A percentile compares a stretch with the other conserved stretches of the same genome.
These are phyloP conservation scores for Fusarium neocosmosporiellum DNA, from an alignment of 2,329 filamentous ascomycete genomes.

Conservation along the genomic window DNA sequence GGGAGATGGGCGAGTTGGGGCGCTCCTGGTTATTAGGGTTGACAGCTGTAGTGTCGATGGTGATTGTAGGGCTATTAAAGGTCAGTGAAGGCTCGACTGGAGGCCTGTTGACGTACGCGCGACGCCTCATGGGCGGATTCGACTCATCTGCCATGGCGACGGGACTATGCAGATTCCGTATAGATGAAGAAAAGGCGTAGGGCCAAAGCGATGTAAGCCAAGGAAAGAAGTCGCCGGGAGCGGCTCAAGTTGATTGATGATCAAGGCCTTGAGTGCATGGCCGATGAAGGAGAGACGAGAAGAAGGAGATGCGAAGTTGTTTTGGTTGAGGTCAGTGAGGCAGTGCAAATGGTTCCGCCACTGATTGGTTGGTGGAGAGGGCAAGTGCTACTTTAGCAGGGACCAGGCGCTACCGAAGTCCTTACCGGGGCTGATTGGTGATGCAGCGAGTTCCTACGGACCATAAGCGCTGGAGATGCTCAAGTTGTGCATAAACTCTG, in stretches of 20 bases:
- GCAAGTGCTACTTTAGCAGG: conserved; percentile 17
- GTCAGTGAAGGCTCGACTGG: conserved; percentile 14
- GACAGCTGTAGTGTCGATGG: conserved; percentile 63
- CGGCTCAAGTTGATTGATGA: conserved; percentile 1
- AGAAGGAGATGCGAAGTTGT: conserved; percentile 9
- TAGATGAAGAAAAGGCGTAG: conserved; percentile 7
- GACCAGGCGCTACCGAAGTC: conserved; percentile 26
- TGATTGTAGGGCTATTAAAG: conserved; percentile 61
- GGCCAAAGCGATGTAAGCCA: conserved; percentile 1
- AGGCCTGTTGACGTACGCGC: conserved; percentile 41
- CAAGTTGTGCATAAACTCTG: neutral
- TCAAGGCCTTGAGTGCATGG: neutral
- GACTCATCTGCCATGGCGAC: conserved; percentile 38
- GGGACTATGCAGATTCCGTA: conserved; percentile 2
- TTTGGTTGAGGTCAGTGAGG: conserved; percentile 33
- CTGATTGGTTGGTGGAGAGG: conserved; percentile 22
- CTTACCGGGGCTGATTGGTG: conserved; percentile 5
- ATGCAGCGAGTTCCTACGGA: neutral
- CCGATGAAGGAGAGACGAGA: conserved; percentile 19
- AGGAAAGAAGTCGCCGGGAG: neutral
- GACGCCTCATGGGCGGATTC: conserved; percentile 39
- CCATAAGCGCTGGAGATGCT: neutral
- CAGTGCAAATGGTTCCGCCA: conserved; percentile 29
- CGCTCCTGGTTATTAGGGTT: conserved; percentile 43
- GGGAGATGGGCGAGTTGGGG: conserved; percentile 49